These are phyloP conservation scores for Mucor velutinosus DNA, from an alignment of 371 early-diverging fungal genomes.

Conservation along the genomic window DNA sequence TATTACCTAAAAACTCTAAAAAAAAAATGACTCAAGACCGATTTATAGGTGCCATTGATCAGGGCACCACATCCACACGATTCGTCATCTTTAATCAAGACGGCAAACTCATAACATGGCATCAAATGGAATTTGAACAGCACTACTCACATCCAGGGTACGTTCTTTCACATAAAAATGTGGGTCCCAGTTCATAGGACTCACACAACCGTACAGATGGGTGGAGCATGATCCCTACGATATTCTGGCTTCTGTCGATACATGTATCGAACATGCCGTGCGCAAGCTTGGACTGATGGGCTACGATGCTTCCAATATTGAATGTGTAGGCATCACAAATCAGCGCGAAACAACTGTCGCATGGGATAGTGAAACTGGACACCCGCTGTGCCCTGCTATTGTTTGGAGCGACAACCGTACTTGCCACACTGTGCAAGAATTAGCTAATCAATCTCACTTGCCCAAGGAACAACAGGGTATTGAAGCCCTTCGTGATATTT, in stretches of 20 bases:
- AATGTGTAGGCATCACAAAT: constrained; percentile 91
- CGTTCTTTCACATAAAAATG: background rate
- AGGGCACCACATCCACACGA: constrained; percentile 91
- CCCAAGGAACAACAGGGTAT: constrained; percentile 30
- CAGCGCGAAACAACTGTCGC: constrained; percentile 93
- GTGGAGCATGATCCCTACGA: constrained; percentile 89
- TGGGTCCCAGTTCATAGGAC: constrained; percentile 40
- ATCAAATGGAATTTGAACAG: constrained; percentile 83
- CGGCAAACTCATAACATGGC: constrained; percentile 72
- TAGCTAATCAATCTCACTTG: constrained; percentile 44
- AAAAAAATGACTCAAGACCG: constrained; percentile 27
- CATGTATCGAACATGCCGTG: constrained; percentile 73
- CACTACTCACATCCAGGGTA: constrained; percentile 79
- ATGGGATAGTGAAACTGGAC: constrained; percentile 88
- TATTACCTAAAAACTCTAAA: background rate
- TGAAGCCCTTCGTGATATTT: constrained; percentile 55
- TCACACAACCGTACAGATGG: constrained; percentile 60
- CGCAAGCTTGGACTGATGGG: constrained; percentile 67
- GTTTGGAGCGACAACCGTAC: constrained; percentile 96
- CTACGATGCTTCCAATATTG: constrained; percentile 61
- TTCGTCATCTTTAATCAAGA: constrained; percentile 86
- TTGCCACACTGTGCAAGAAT: constrained; percentile 65
- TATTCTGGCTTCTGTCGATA: constrained; percentile 72
- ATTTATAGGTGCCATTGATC: constrained; percentile 89
- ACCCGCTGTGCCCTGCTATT: constrained; percentile 86